Conservation (phyloP, 2,329 filamentous ascomycete genomes). For the Clonostachys rosea region DNA sequence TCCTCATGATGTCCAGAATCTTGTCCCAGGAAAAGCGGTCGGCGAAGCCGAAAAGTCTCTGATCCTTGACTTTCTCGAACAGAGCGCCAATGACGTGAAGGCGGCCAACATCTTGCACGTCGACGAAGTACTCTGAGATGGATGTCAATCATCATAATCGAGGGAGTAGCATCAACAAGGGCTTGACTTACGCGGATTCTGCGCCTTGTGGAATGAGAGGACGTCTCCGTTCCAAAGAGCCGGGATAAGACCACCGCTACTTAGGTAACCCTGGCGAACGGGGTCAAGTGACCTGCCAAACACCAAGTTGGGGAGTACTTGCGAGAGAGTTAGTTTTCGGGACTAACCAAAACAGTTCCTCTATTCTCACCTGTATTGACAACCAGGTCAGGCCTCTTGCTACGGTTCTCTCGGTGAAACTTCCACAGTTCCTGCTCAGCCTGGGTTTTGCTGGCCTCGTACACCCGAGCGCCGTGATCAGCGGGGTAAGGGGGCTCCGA, state of each 20-base stretch:
- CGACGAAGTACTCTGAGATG: constrained; percentile 32
- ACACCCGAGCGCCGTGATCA: constrained; percentile 15
- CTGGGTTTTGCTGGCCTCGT: constrained; percentile 25
- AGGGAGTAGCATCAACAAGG: too few species aligned
- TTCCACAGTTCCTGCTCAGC: constrained; percentile 26
- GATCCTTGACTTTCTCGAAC: constrained; percentile 32
- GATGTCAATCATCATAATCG: too few species aligned
- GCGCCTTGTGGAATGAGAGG: not conserved
- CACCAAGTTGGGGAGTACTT: constrained; percentile 19
- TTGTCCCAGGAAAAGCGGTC: constrained; percentile 38
- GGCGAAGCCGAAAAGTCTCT: constrained; percentile 51
- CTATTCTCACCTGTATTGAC: constrained; percentile 8
- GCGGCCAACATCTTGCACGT: constrained; percentile 41
- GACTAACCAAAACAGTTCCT: not conserved
- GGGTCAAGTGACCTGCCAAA: constrained; percentile 14
- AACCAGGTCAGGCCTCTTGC: constrained; percentile 10
- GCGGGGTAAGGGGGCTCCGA: constrained; percentile 19
- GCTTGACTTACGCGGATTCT: too few species aligned
- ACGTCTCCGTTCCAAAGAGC: constrained; percentile 13
- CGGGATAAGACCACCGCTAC: constrained; percentile 10
- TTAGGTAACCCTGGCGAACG: constrained; percentile 9
- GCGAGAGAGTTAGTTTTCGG: not conserved
- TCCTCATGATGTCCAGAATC: constrained; percentile 20
- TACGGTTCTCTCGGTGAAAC: constrained; percentile 14
- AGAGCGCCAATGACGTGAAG: constrained; percentile 48